Conservation (phyloP, 331 rosid species). For the Telfairia occidentalis region DNA sequence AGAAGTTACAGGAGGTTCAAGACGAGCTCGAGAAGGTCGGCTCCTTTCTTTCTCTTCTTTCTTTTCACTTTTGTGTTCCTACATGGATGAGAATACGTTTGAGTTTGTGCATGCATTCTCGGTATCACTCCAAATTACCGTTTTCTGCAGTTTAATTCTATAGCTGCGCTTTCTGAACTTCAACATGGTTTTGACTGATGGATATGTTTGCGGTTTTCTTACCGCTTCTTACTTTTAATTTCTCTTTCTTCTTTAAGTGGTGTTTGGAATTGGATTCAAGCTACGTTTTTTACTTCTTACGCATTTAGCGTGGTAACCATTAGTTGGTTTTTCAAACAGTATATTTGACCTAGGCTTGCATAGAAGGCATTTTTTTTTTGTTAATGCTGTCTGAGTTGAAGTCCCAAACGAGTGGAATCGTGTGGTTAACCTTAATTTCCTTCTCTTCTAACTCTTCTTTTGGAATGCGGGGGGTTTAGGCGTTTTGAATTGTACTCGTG, state of each 20-base stretch:
- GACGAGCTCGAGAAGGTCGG: constrained; percentile 62
- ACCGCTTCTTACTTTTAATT: neutral
- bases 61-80: neutral
- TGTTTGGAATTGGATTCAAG: neutral
- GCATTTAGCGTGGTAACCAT: neutral
- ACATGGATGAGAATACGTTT: neutral
- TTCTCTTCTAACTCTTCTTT: neutral
- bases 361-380: neutral
- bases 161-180: neutral
- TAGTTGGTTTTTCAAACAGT: neutral
- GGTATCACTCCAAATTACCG: neutral
- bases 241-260: neutral
- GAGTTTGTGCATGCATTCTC: neutral
- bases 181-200: neutral
- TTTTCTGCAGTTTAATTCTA: neutral
- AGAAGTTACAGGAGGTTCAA: constrained; percentile 65
- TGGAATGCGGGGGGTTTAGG: neutral
- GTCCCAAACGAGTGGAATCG: neutral
- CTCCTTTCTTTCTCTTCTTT: neutral
- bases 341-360: neutral
- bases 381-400: neutral
- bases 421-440: neutral
- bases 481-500: neutral
- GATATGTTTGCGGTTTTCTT: neutral
- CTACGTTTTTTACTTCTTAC: neutral